Conservation (phyloP, 768 basidiomycete species). For the Panaeolus papilionaceus region DNA sequence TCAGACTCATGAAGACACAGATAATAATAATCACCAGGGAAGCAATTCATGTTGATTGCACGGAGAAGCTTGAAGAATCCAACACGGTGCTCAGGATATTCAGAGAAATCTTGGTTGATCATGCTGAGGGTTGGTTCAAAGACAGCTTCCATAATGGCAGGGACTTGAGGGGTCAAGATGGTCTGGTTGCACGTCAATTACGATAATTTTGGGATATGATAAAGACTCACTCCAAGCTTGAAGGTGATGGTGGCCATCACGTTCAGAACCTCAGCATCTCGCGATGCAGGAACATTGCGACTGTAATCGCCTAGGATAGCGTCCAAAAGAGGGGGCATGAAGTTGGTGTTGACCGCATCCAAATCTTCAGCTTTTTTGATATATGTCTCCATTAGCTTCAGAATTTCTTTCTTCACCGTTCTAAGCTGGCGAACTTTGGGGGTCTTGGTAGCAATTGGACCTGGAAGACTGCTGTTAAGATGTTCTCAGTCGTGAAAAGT, state of each 20-base stretch:
- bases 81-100: slow-evolving; percentile 96
- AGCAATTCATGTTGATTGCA: slow-evolving; percentile 91
- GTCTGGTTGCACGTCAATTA: slow-evolving; percentile 50
- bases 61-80: slow-evolving; percentile 97
- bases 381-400: slow-evolving; percentile 97
- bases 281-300: slow-evolving; percentile 89
- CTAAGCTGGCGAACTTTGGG: slow-evolving; percentile 93
- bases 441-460: slow-evolving; percentile 92
- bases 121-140: slow-evolving; percentile 97
- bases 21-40: slow-evolving; percentile 72
- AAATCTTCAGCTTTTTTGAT: slow-evolving; percentile 97
- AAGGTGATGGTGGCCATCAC: slow-evolving; percentile 95
- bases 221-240: slow-evolving; percentile 78
- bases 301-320: slow-evolving; percentile 98
- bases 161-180: slow-evolving; percentile 91
- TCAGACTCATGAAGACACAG: slow-evolving; percentile 12
- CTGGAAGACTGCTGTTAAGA: slow-evolving; percentile 44
- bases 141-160: slow-evolving; percentile 93
- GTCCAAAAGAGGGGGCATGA: slow-evolving; percentile 95
- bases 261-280: slow-evolving; percentile 97
- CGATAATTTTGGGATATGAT: neutral
- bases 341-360: slow-evolving; percentile 87
- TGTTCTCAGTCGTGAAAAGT: neutral
- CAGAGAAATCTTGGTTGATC: slow-evolving; percentile 99
- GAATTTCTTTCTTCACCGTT: slow-evolving; percentile 98